These are phyloP conservation scores for Kregervanrija fluxuum DNA, from an alignment of 805 yeast species.

Conservation along the genomic window DNA sequence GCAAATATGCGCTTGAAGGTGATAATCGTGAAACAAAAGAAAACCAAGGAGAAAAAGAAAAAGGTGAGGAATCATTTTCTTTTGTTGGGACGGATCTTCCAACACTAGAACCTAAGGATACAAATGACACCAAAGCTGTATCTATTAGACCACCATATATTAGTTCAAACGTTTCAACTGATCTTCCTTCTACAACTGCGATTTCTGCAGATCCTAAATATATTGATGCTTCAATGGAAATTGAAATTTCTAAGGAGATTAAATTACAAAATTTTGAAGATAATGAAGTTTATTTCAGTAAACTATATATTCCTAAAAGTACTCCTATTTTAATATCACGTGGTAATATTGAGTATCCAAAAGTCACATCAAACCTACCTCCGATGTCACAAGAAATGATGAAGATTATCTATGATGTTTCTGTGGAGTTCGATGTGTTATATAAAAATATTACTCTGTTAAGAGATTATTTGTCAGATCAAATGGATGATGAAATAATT, in stretches of 20 bases:
- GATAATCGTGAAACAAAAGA: slow-evolving; percentile 11
- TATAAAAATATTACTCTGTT: slow-evolving; percentile 14
- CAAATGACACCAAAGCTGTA: not conserved
- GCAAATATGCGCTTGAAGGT: not conserved
- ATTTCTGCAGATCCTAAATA: too few relatives aligned
- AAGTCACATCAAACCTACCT: slow-evolving; percentile 6
- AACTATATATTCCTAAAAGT: slow-evolving; percentile 13
- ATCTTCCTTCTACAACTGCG: too few relatives aligned
- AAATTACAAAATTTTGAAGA: slow-evolving; percentile 11
- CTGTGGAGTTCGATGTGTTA: slow-evolving; percentile 23
- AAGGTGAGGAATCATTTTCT: not conserved
- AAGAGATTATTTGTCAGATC: slow-evolving; percentile 20
- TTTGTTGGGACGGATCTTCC: not conserved
- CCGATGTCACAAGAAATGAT: slow-evolving; percentile 20
- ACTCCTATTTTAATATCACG: slow-evolving; percentile 20
- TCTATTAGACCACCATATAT: not conserved
- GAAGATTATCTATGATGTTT: slow-evolving; percentile 22
- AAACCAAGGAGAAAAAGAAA: slow-evolving; percentile 6
- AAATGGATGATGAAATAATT: slow-evolving; percentile 10
- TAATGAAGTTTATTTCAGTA: slow-evolving; percentile 22
- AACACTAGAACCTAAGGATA: not conserved
- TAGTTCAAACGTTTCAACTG: not conserved
- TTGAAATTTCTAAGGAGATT: too few relatives aligned
- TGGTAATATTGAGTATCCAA: slow-evolving; percentile 18
- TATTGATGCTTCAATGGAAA: not conserved